Base-by-base conservation (phyloP, 352 stramenopile genomes). In the Elongisporangium undulatum region DNA sequence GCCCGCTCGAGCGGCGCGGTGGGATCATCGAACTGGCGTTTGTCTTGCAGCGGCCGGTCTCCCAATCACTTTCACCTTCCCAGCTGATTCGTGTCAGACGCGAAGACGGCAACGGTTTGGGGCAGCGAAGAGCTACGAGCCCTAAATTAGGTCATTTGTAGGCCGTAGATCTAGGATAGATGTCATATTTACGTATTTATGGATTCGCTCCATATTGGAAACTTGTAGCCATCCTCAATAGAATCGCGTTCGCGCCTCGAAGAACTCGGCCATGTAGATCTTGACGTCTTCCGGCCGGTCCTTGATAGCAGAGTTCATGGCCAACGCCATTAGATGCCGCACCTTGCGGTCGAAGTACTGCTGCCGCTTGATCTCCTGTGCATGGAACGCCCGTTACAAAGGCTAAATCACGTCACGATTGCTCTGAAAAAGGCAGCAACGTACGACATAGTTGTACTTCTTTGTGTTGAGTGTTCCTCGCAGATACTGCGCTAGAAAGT, bases 331-430 rank as follows among this genome's bases (percentile, higher is more conserved):
- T n/a, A 91, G 64, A 34, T 87, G 77, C 21, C 80, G 79, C n/a
- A 93, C 74, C 60, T 91, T 90, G 51, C 81, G 77, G 39, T 93
- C 84, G 49, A 85, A 91, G 60, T 89, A 91, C 29, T 77, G 63
- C 67, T 90, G 79, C 10, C 79, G 74, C 52, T 83, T 75, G 17
- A 90, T 58, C 60, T 90, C 74, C 83, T 93, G 56, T 38, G 24
- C 8, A 49, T 54, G 22, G 9, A 38, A 3, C 19, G 51, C 20
- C 26, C 48, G 19, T 56, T 13, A 53, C 24, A 16, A 24, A 8
- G 8, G 16, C 17, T 8, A 34, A 20, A 55, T 8, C 34, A 49
- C 45, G 21, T 23, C 56, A 51, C 4, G 26, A 58, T 29, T 5
- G 12, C 19, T 20, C 5, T 48, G 41, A 2, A 52, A 9, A 15